Base-by-base conservation (phyloP, 257 asterid species). In the Nicotiana sylvestris region DNA sequence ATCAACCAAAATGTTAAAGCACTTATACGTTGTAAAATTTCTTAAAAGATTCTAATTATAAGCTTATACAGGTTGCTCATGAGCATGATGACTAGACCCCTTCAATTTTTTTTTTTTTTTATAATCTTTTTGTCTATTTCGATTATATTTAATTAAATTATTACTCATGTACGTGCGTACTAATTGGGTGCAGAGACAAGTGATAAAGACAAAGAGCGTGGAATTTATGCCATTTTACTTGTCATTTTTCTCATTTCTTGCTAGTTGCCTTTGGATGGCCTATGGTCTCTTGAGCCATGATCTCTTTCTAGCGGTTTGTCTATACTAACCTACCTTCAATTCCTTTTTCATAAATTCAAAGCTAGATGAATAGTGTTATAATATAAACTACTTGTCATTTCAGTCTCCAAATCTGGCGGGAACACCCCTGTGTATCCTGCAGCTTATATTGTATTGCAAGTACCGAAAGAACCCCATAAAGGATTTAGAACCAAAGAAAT, bases 201-300 rank as follows among this genome's bases (percentile, higher is more conserved):
- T 94, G 86, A 88, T 93, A 68, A 77, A 81, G 82, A 92, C 95
- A 8, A 92, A 91, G 88, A 94, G 97, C 80, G 98, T 93, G 85
- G 94, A 94, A 66, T 93, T 86, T 82, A 93, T 94, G 98, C 98
- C 98, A 27, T 94, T 94, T 88, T 86, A 87, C 89, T 84, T 93
- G 92, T 94, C 98, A 7, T 82, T 94, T 13, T 94, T 92, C 92
- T 91, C 97, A 3, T 94, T 93, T 77, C 90, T 94, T 35, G 86
- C 97, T 11, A 94, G 97, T 58, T 87, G 92, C 1, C 87, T 93
- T 1, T 92, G 98, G 98, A 87, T 94, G 97, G 87, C 95, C 0
- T 93, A 91, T 62, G 98, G 97, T 37, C 78, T 94, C 16, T 88
- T 94, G 0, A 87, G 97, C 87, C 97, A 86, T 37, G 97, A 94